phyloP scores from a whole-genome alignment of 257 asterid species.

The Plantago ovata region DNA sequence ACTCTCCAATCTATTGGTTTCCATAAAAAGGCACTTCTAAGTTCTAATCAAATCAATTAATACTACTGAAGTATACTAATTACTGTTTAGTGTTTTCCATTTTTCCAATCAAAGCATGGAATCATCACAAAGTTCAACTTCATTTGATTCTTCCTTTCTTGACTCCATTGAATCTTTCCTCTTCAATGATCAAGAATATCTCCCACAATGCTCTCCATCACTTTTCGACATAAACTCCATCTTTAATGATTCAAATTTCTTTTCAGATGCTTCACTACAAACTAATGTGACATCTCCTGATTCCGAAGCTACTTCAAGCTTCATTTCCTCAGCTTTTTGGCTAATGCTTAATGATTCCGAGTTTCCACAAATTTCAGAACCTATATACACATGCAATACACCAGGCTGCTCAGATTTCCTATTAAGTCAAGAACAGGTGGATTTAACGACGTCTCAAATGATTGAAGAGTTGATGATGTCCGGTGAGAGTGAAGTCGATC shows the following conservation, averaged over 20 bases:
- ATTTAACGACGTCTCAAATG: conserved; percentile 10
- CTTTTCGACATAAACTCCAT: too few species aligned
- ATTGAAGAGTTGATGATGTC: background rate
- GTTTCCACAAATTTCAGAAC: background rate
- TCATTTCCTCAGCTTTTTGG: conserved; percentile 1
- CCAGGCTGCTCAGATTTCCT: background rate
- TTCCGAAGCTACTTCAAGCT: background rate
- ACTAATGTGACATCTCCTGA: background rate
- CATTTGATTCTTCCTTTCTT: too few species aligned
- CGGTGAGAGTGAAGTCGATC: background rate
- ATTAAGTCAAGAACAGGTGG: conserved; percentile 1
- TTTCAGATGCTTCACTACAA: background rate
- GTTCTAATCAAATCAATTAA: too few species aligned
- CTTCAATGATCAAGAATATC: too few species aligned
- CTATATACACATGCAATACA: background rate
- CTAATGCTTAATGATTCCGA: conserved; percentile 1
- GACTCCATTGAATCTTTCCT: too few species aligned
- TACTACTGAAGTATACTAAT: too few species aligned
- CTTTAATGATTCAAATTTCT: background rate
- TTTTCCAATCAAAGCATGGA: too few species aligned
- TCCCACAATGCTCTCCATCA: too few species aligned
- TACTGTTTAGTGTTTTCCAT: too few species aligned
- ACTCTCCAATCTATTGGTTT: too few species aligned
- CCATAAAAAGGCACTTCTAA: too few species aligned
- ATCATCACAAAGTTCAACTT: too few species aligned